Evolutionary conservation across 495 filamentous ascomycete genomes (phyloP), one percentile per base, ranked within the genome.

Genomic region (Penicillium crystallinum): DNA sequence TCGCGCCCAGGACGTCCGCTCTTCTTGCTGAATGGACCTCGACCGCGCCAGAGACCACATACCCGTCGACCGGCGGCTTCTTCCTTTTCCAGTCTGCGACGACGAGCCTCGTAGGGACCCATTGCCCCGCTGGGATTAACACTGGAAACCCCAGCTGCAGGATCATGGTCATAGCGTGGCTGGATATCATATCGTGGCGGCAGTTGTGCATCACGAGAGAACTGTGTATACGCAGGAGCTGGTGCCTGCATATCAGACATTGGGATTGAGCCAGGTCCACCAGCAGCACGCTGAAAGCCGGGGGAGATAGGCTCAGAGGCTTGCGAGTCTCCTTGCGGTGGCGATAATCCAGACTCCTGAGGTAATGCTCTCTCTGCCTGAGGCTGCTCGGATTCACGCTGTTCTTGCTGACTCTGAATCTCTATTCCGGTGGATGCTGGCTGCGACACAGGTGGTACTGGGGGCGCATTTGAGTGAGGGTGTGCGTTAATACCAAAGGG

Each of bases 21-120:
- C 39, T 73, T 79, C 22, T 74, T 74, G 17, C 78, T 78, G 44
- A 85, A 74, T 25, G 76, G 83, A 7, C 76, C 81, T 25, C 82
- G 71, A 19, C 81, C 81, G 52, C 78, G 76, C 79, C 82, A 85
- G n/a, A 79, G 67, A 4, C 79, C 76, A 6, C 82, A 80, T 4
- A 71, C 59, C 55, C 78, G 83, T 49, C 67, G 74, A 4, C 75
- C 79, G 6, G 77, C 55, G 3, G 70, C 72, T 15, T 88, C 84
- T 63, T 87, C 81, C 52, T 82, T 82, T 61, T 87, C 86, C 23
- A 80, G 72, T 22, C 80, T 73, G 42, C 79, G 75, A 25, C 81
- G 75, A 29, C 73, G 72, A 42, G 77, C 66, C 52, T 84, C 77
- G 17, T 72, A 71, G 54, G 66, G 82, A 61, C 55, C 68, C 62